Conservation (phyloP, 371 early-diverging fungal species). For the Blastocladiella emersonii region DNA sequence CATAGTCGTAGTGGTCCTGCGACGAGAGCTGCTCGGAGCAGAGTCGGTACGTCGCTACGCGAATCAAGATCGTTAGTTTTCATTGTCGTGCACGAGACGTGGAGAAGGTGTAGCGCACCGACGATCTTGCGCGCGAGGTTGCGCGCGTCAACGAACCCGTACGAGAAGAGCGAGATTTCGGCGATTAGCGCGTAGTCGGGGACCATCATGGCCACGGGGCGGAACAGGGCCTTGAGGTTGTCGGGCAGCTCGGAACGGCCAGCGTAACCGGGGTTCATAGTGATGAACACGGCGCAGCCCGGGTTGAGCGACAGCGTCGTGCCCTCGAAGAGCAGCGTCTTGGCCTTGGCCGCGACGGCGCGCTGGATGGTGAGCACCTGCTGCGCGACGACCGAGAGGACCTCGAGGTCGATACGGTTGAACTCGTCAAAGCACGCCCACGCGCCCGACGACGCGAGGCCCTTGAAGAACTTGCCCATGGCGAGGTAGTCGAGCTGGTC, state of each 20-base stretch:
- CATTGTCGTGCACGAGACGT: no score
- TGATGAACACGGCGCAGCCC: constrained; percentile 45
- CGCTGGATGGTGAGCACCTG: constrained; percentile 41
- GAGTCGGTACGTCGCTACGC: constrained; percentile 42
- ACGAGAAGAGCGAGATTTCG: constrained; percentile 41
- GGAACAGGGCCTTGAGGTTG: constrained; percentile 41
- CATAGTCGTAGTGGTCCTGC: constrained; percentile 51
- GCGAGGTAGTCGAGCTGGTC: constrained; percentile 43
- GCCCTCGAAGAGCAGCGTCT: constrained; percentile 37
- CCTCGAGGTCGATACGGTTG: constrained; percentile 41
- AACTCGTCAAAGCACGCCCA: constrained; percentile 53
- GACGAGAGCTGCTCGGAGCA: constrained; percentile 42
- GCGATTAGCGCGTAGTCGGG: constrained; percentile 48
- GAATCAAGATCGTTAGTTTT: no score
- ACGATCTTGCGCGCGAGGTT: constrained; percentile 41
- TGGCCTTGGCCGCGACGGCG: constrained; percentile 28
- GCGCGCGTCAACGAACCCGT: constrained; percentile 38
- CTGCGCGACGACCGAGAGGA: constrained; percentile 38
- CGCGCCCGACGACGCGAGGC: constrained; percentile 35
- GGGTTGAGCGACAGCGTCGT: constrained; percentile 32
- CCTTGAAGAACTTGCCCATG: constrained; percentile 47
- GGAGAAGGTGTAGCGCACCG: not conserved
- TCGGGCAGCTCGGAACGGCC: constrained; percentile 47
- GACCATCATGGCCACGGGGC: constrained; percentile 48
- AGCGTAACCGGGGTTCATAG: constrained; percentile 54